A percentile compares a stretch with the other conserved stretches of the same genome.
These are phyloP conservation scores for Stephanodiscus triporus DNA, from an alignment of 108 stramenopile genomes.

Conservation along the genomic window DNA sequence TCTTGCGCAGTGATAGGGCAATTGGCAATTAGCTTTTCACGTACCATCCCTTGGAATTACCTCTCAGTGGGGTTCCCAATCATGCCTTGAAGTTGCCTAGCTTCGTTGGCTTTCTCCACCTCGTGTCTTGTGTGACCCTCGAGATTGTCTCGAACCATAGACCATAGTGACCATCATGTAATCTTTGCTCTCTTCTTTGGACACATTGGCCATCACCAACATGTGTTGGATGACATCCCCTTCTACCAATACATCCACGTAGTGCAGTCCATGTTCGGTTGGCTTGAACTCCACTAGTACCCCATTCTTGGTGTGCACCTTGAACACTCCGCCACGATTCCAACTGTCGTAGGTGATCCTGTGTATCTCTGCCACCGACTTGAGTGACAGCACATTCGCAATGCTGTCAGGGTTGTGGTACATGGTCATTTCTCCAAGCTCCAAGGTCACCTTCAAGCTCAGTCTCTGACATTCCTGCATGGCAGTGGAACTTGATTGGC, in stretches of 20 bases:
- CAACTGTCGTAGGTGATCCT: slow-evolving; percentile 21
- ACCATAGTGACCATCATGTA: too few relatives aligned
- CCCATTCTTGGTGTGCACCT: neutral
- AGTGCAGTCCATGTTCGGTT: neutral
- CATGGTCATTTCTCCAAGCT: slow-evolving; percentile 38
- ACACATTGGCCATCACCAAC: too few relatives aligned
- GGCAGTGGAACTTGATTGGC: slow-evolving; percentile 20
- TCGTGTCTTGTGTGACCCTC: too few relatives aligned
- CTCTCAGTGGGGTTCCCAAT: neutral
- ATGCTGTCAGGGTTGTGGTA: slow-evolving; percentile 33
- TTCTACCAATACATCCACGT: neutral
- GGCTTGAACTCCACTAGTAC: neutral
- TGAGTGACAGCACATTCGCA: slow-evolving; percentile 41
- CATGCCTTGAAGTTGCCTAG: neutral
- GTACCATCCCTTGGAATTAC: neutral
- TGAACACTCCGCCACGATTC: slow-evolving; percentile 8
- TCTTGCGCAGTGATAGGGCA: neutral
- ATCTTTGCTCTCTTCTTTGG: too few relatives aligned
- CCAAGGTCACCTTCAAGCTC: slow-evolving; percentile 24
- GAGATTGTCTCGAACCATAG: too few relatives aligned
- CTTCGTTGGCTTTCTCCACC: too few relatives aligned
- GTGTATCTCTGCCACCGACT: slow-evolving; percentile 8
- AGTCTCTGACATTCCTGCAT: slow-evolving; percentile 35
- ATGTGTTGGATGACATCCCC: too few relatives aligned
- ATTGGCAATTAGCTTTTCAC: neutral